phyloP scores from a whole-genome alignment of 768 basidiomycete species.

The Sistotremastrum niveocremeum region DNA sequence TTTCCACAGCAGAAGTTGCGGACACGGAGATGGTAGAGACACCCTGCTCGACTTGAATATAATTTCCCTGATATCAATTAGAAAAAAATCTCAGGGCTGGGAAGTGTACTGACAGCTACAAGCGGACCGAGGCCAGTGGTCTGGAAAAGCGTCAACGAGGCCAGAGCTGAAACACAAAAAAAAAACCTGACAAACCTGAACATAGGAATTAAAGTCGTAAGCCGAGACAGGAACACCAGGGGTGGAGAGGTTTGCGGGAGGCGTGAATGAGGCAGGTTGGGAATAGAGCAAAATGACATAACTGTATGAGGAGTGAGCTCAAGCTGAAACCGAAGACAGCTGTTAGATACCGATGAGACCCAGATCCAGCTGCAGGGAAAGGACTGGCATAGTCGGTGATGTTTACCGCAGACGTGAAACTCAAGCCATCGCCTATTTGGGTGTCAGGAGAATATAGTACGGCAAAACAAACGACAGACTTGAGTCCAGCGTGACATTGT shows the following conservation, averaged over 20 bases:
- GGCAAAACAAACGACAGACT: conserved; percentile 18
- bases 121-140: conserved; percentile 41
- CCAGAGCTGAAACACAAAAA: background rate
- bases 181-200: conserved; percentile 24
- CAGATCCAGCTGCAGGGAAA: conserved; percentile 51
- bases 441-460: background rate
- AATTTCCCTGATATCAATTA: conserved; percentile 35
- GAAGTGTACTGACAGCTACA: conserved; percentile 36
- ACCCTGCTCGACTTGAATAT: conserved; percentile 64
- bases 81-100: background rate
- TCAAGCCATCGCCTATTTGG: background rate
- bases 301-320: conserved; percentile 21
- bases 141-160: conserved; percentile 17
- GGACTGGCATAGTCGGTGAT: conserved; percentile 65
- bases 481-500: conserved; percentile 35
- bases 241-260: conserved; percentile 42
- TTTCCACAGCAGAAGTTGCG: conserved; percentile 51
- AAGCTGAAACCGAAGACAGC: background rate
- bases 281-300: conserved; percentile 54
- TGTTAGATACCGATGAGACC: conserved; percentile 48
- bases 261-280: conserved; percentile 48
- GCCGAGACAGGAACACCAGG: conserved; percentile 37
- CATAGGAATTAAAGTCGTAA: conserved; percentile 47
- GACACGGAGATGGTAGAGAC: conserved; percentile 36
- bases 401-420: conserved; percentile 19